Conservation (phyloP, 306 rosid species). For the Vigna angularis region DNA sequence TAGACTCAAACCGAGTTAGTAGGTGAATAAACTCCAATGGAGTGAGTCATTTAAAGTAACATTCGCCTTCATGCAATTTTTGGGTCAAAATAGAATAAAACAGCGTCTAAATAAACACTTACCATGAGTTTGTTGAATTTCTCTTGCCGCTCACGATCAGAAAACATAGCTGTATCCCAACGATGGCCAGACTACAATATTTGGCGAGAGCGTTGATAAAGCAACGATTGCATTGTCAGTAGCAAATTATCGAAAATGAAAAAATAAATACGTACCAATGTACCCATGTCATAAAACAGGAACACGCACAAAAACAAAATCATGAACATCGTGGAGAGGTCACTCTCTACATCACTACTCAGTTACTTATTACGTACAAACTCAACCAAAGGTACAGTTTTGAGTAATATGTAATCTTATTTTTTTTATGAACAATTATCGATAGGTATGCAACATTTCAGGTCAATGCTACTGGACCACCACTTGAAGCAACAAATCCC, state of each 20-base stretch:
- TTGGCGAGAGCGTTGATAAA: slow-evolving; percentile 36
- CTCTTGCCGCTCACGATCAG: slow-evolving; percentile 91
- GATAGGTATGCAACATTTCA: slow-evolving; percentile 13
- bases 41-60: slow-evolving; percentile 54
- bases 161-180: slow-evolving; percentile 79
- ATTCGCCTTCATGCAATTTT: slow-evolving; percentile 32
- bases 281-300: slow-evolving; percentile 18
- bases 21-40: slow-evolving; percentile 58
- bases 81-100: slow-evolving; percentile 5
- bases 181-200: slow-evolving; percentile 76
- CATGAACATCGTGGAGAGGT: slow-evolving; percentile 17
- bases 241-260: slow-evolving; percentile 32
- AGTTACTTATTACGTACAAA: background rate
- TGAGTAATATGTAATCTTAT: background rate
- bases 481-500: background rate
- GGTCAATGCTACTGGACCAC: slow-evolving; percentile 1
- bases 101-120: slow-evolving; percentile 40
- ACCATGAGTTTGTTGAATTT: slow-evolving; percentile 99
- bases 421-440: background rate
- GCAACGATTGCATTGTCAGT: slow-evolving; percentile 41
- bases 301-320: slow-evolving; percentile 11
- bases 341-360: background rate
- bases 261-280: slow-evolving; percentile 2
- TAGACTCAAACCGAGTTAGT: slow-evolving; percentile 99
- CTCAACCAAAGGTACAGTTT: slow-evolving; percentile 18